These are phyloP conservation scores for Skeletonema potamos DNA, from an alignment of 108 stramenopile species.

Conservation along the genomic window DNA sequence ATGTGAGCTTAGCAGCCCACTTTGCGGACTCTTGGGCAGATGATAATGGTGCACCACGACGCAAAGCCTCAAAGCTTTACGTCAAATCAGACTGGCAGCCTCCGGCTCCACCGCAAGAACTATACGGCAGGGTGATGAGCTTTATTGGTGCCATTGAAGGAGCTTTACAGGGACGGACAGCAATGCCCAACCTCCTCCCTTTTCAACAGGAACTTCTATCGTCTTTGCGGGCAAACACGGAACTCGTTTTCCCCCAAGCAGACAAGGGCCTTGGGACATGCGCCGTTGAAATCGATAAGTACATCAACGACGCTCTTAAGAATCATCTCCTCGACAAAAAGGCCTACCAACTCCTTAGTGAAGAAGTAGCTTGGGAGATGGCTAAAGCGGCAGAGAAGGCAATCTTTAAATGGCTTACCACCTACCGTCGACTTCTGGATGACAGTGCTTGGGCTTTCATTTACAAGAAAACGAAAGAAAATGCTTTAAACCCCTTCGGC, in stretches of 20 bases:
- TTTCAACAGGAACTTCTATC: neutral
- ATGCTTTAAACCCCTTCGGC: neutral
- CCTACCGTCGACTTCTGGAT: neutral
- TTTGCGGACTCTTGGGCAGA: neutral
- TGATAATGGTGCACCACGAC: too few relatives aligned
- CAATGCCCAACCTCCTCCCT: neutral
- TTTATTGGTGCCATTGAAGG: too few relatives aligned
- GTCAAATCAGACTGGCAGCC: neutral
- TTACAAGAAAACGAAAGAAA: too few relatives aligned
- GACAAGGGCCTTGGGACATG: neutral
- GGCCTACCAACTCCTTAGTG: too few relatives aligned
- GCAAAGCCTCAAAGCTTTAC: too few relatives aligned
- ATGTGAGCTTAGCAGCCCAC: neutral
- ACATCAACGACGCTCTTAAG: neutral
- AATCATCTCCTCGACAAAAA: neutral
- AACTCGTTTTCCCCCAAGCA: neutral
- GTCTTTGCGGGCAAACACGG: neutral
- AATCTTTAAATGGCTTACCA: neutral
- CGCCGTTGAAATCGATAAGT: neutral
- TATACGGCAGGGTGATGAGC: too few relatives aligned
- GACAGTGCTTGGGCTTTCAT: too few relatives aligned
- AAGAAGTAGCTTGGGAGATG: neutral
- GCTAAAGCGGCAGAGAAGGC: neutral
- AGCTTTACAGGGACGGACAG: neutral
- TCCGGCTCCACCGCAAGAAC: too few relatives aligned